Conservation (phyloP, 2,329 filamentous ascomycete genomes). For the Gliomastix tumulicola region DNA sequence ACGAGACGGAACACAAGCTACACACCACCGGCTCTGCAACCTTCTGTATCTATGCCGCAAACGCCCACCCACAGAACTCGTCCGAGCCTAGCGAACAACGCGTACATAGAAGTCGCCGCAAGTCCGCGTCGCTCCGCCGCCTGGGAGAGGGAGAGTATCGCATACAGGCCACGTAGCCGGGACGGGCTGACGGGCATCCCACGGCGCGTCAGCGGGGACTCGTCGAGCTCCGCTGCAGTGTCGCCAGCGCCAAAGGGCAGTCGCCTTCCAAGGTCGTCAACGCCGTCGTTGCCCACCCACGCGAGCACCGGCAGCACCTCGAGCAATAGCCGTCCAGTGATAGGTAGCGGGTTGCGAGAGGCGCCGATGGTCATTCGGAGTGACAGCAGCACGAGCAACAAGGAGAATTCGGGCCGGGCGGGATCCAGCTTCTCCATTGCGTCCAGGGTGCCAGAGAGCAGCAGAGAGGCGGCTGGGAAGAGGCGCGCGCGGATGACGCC, state of each 20-base stretch:
- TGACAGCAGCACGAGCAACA: constrained; percentile 30
- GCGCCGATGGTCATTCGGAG: constrained; percentile 25
- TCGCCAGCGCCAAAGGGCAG: no score
- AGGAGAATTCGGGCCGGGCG: constrained; percentile 21
- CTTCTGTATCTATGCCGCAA: constrained; percentile 39
- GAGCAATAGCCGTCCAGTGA: constrained; percentile 11
- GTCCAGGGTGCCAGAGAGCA: not conserved
- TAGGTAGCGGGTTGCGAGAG: constrained; percentile 7
- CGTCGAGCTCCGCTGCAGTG: constrained; percentile 13
- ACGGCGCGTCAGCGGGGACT: constrained; percentile 34
- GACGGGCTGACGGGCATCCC: constrained; percentile 34
- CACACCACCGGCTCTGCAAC: constrained; percentile 45
- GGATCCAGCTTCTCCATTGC: no score
- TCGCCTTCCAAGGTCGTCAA: constrained; percentile 29
- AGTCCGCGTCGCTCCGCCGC: constrained; percentile 32
- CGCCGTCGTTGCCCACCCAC: constrained; percentile 14
- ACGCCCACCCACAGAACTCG: constrained; percentile 41
- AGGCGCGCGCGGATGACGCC: constrained; percentile 5
- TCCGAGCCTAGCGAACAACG: constrained; percentile 24
- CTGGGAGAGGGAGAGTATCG: constrained; percentile 27
- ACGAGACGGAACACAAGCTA: constrained; percentile 44
- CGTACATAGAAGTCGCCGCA: constrained; percentile 47
- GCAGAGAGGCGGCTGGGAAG: not conserved
- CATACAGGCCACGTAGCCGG: constrained; percentile 33
- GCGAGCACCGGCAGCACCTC: constrained; percentile 11